Conservation (phyloP, 768 basidiomycete genomes). For the Amanita muscaria region DNA sequence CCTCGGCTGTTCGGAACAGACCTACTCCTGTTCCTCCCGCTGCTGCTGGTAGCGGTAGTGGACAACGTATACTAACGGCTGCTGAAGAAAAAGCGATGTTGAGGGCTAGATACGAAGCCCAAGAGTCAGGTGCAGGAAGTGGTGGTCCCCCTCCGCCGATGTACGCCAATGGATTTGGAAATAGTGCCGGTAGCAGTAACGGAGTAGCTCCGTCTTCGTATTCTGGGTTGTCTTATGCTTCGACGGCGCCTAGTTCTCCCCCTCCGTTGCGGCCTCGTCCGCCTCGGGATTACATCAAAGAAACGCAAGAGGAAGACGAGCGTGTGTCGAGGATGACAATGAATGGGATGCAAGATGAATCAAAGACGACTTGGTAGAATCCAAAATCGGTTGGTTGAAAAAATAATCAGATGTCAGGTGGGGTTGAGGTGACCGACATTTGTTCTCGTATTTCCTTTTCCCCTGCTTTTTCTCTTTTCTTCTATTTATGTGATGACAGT, state of each 20-base stretch:
- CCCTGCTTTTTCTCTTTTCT: too few species aligned
- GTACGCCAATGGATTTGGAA: conserved; percentile 18
- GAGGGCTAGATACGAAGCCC: conserved; percentile 52
- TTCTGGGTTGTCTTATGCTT: conserved; percentile 13
- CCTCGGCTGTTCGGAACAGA: conserved; percentile 19
- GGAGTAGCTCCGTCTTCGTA: neutral
- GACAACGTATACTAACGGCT: conserved; percentile 42
- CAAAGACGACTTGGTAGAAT: too few species aligned
- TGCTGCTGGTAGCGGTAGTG: conserved; percentile 12
- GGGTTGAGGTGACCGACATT: too few species aligned
- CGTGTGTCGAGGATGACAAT: conserved; percentile 37
- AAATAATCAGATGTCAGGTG: too few species aligned
- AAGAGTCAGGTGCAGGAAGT: conserved; percentile 26
- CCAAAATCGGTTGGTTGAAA: too few species aligned
- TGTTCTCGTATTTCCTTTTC: too few species aligned
- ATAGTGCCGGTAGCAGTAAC: neutral
- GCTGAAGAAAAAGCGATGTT: conserved; percentile 74
- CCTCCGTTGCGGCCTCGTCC: conserved; percentile 73
- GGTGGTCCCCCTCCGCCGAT: conserved; percentile 14
- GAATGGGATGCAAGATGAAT: conserved; percentile 24
- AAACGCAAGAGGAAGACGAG: conserved; percentile 69
- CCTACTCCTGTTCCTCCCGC: conserved; percentile 30
- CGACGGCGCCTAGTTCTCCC: conserved; percentile 25
- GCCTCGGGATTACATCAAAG: conserved; percentile 71
- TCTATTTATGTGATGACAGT: too few species aligned